A percentile compares a stretch with the other conserved stretches of the same genome.
These are phyloP conservation scores for Pleurotus ostreatus DNA, from an alignment of 768 basidiomycete species.

Conservation along the genomic window DNA sequence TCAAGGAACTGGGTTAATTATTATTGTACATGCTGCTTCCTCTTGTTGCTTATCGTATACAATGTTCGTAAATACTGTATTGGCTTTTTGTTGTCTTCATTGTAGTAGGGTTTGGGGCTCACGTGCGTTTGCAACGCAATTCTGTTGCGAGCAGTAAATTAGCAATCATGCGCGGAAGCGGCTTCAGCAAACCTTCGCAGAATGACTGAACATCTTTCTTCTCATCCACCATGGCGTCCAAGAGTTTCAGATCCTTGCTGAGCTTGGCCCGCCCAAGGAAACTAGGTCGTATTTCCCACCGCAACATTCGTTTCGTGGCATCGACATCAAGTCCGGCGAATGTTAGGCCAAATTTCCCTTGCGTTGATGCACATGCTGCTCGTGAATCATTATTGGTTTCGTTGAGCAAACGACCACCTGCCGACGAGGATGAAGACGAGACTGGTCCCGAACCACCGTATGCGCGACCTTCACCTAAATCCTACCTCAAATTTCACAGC, in stretches of 20 bases:
- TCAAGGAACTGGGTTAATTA: no score
- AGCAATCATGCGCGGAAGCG: background rate
- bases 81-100: background rate
- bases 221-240: background rate
- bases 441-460: constrained; percentile 82
- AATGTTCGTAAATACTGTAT: background rate
- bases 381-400: constrained; percentile 49
- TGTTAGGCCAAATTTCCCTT: constrained; percentile 49
- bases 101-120: background rate
- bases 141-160: background rate
- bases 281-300: background rate
- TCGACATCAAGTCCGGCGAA: constrained; percentile 2
- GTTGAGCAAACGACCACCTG: background rate
- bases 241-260: background rate
- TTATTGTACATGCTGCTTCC: background rate
- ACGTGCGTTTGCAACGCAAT: background rate
- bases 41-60: background rate
- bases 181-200: background rate
- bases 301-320: background rate
- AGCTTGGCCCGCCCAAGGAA: background rate
- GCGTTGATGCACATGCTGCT: constrained; percentile 78
- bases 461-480: constrained; percentile 69
- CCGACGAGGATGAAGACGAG: constrained; percentile 16
- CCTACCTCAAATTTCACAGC: constrained; percentile 71
- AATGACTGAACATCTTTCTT: background rate